phyloP scores from a whole-genome alignment of 306 rosid species.

The Corylus heterophylla region DNA sequence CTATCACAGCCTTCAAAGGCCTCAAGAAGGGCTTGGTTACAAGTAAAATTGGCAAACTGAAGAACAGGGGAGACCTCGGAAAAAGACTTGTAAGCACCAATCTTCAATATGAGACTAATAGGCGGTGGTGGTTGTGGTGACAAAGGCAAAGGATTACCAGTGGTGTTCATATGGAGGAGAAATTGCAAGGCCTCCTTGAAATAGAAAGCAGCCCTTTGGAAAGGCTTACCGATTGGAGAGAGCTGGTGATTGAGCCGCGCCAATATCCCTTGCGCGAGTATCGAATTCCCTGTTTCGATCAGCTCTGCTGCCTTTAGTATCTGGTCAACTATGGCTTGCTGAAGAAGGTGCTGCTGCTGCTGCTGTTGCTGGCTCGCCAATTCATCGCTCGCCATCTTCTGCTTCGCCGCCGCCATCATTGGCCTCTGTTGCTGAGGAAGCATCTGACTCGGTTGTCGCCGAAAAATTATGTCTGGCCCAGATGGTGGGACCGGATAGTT shows the following conservation, averaged over 20 bases:
- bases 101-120: conserved; percentile 57
- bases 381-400: conserved; percentile 58
- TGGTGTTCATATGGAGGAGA: conserved; percentile 46
- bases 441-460: conserved; percentile 50
- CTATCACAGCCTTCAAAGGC: conserved; percentile 67
- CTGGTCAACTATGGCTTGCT: conserved; percentile 67
- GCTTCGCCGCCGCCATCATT: conserved; percentile 42
- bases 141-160: conserved; percentile 34
- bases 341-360: conserved; percentile 43
- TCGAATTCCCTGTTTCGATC: conserved; percentile 78
- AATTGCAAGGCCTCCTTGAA: conserved; percentile 80
- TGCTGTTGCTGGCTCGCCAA: conserved; percentile 67
- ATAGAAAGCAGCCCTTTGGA: conserved; percentile 91
- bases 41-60: conserved; percentile 84
- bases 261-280: conserved; percentile 99
- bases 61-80: conserved; percentile 87
- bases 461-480: conserved; percentile 47
- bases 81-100: conserved; percentile 85
- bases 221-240: conserved; percentile 89
- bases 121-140: conserved; percentile 42
- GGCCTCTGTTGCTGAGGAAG: conserved; percentile 70
- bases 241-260: conserved; percentile 99
- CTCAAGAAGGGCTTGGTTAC: conserved; percentile 86
- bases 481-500: conserved; percentile 48
- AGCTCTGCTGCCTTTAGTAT: conserved; percentile 79